Evolutionary conservation across 2,329 filamentous ascomycete species (phyloP), one percentile per base, ranked within the genome.

Genomic region (Botrytis squamosa): DNA sequence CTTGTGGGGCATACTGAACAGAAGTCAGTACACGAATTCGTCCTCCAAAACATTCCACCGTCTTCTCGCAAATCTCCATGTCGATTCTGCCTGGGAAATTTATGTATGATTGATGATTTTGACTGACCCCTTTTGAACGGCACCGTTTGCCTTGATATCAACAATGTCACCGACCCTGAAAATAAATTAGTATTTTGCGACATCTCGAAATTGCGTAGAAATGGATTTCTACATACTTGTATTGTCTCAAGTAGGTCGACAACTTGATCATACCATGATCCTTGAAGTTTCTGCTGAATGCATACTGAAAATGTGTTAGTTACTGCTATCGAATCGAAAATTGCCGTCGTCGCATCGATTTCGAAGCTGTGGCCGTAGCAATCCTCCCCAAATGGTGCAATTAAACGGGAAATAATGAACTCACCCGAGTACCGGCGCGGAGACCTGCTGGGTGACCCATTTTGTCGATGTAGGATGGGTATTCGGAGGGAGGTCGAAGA

Each of bases 61-160:
- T 65, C 42, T 16, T 33, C 42, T 57, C 36, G 49, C 16, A 12
- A 10, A 40, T 40, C 33, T 38, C 46, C 9, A 57, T 40, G n/a
- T 68, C 49, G 42, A 40, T n/a, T 52, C 6, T 42, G 12, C 44
- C 69, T 36, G 7, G 36, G 14, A 38, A 33, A 9, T 52, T 42
- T 49, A 49, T 36, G 3, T 46, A 33, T n/a, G 18, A 52, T 40
- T 63, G 62, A 69, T 71, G 16, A 63, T 38, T 62, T 36, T 81
- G 87, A 80, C 91, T 91, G 88, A 96, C 93, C 94, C 95, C 91
- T 97, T 97, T 89, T 97, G 95, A 79, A 97, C 93, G 83, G 94
- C 96, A 92, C 95, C 96, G 89, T 99, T 98, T 84, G 93, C 93
- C 88, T 97, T 97, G 85, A 99, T 94, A 85, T 99, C 96, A 83